Base-by-base conservation (phyloP, 208 protist genomes). In the Naegleria gruberi region DNA sequence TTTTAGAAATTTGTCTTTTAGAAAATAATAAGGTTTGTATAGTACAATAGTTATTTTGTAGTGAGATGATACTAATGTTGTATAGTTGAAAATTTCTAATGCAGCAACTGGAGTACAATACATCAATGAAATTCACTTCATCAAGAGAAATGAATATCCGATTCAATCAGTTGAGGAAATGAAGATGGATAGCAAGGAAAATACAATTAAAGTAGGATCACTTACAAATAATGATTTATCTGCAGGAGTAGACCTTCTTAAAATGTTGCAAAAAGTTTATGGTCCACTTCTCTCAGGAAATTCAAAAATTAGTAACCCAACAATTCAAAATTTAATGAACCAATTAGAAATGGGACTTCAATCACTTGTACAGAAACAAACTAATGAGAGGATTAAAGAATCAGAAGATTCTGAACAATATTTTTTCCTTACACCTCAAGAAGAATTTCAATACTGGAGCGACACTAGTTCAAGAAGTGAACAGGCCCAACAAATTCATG, bases 371-470 rank as follows among this genome's bases (percentile, higher is more conserved):
- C 12, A 30, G 8, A 87, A 87, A 37, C 23, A 87, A 55, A 55
- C 19, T 0, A 40, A 10, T 40, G 41, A 45, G 40, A 30, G 4
- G 0, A 77, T 77, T 30, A 77, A n/a, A 77, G 65, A 77, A 37
- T 12, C 65, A 0, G 65, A 77, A 77, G 65, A 77, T 6, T 1
- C 26, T 37, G 83, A 87, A 40, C 43, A 87, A 19, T 87, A 42
- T 46, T 87, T 55, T 43, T 87, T 87, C 55, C n/a, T 87, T 34
- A 87, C 83, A 19, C 83, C 83, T 41, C 83, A 87, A 87, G 83
- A 87, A 19, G 83, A 87, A 87, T 87, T 87, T 55, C 17, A 55
- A 40, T 87, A 87, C 26, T 87, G 83, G 83, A 40, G 26, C 2
- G 43, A 87, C 7, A 41, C 30, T 15, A 87, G 44, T 37, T 30